A percentile compares a stretch with the other conserved stretches of the same genome.
Evolutionary conservation across 495 filamentous ascomycete genomes (phyloP).

Genomic region (Neurospora cerealis): DNA sequence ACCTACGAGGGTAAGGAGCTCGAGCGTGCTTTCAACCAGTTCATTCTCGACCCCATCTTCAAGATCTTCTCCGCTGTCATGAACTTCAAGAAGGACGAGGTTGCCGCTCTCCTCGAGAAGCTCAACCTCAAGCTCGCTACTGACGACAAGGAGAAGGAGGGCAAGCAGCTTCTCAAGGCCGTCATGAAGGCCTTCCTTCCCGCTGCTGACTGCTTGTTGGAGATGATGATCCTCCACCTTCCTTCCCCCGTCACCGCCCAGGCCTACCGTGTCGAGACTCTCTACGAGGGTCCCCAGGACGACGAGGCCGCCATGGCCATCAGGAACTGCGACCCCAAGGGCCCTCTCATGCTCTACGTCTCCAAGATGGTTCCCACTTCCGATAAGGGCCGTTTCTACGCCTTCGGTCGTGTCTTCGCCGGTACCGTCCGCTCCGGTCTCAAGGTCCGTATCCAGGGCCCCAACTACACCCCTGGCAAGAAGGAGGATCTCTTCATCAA

Average conservation of each 20-base stretch:
- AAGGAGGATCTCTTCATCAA: slow-evolving; percentile 99
- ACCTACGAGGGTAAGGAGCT: slow-evolving; percentile 75
- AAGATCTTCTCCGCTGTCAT: slow-evolving; percentile 90
- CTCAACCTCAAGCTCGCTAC: slow-evolving; percentile 77
- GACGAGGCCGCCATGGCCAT: slow-evolving; percentile 90
- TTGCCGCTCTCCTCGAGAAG: slow-evolving; percentile 72
- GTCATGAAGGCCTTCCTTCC: slow-evolving; percentile 98
- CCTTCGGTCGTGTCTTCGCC: slow-evolving; percentile 99
- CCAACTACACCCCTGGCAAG: slow-evolving; percentile 95
- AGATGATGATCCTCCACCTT: slow-evolving; percentile 99
- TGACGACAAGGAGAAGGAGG: slow-evolving; percentile 90
- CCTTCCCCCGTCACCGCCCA: slow-evolving; percentile 94
- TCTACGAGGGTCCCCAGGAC: slow-evolving; percentile 95
- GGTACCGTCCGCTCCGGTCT: slow-evolving; percentile 95
- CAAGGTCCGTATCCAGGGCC: slow-evolving; percentile 99
- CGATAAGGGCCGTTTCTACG: slow-evolving; percentile 99
- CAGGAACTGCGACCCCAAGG: slow-evolving; percentile 95
- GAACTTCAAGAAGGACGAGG: slow-evolving; percentile 98
- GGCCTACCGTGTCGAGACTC: slow-evolving; percentile 95
- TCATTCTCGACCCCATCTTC: slow-evolving; percentile 99
- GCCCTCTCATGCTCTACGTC: slow-evolving; percentile 98
- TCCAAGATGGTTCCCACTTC: slow-evolving; percentile 99
- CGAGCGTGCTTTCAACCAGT: slow-evolving; percentile 98
- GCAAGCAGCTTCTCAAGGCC: slow-evolving; percentile 93
- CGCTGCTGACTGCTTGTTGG: slow-evolving; percentile 92